Evolutionary conservation across 108 stramenopile genomes (phyloP).

Genomic region (Cyclostephanos tholiformis): DNA sequence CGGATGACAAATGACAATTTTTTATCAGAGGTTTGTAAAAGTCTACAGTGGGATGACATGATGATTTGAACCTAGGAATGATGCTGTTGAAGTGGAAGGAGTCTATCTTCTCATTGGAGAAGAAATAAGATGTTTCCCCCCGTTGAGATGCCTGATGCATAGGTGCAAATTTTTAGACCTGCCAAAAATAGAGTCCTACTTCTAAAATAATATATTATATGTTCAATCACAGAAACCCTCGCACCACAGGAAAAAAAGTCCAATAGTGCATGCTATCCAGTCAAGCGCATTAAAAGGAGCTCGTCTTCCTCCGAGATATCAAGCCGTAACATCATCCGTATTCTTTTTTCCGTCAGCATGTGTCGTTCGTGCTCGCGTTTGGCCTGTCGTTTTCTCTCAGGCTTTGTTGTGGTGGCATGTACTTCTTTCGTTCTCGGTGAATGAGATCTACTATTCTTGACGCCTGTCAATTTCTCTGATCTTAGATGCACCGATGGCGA

Average conservation of each 20-base stretch:
- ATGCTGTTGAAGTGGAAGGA: neutral
- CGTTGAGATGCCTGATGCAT: constrained; percentile 6
- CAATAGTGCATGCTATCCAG: neutral
- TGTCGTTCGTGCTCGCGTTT: constrained; percentile 14
- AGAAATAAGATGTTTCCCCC: neutral
- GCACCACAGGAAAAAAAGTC: too few species aligned
- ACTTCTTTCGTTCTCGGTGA: neutral
- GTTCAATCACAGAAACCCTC: too few species aligned
- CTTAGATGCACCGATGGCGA: neutral
- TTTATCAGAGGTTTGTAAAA: neutral
- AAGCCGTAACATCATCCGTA: constrained; percentile 15
- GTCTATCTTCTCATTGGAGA: too few species aligned
- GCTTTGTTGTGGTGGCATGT: constrained; percentile 2
- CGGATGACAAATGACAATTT: neutral
- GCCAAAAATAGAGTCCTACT: neutral
- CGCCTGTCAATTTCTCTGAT: neutral
- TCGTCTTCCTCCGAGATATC: constrained; percentile 16
- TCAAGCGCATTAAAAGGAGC: constrained; percentile 7
- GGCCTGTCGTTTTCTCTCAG: constrained; percentile 7
- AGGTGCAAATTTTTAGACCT: neutral
- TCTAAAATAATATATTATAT: neutral
- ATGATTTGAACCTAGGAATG: constrained; percentile 6
- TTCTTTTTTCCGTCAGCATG: constrained; percentile 5
- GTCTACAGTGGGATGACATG: neutral
- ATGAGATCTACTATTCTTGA: neutral